These are phyloP conservation scores for Wickerhamomyces rabaulensis DNA, from an alignment of 805 yeast genomes.

Conservation along the genomic window DNA sequence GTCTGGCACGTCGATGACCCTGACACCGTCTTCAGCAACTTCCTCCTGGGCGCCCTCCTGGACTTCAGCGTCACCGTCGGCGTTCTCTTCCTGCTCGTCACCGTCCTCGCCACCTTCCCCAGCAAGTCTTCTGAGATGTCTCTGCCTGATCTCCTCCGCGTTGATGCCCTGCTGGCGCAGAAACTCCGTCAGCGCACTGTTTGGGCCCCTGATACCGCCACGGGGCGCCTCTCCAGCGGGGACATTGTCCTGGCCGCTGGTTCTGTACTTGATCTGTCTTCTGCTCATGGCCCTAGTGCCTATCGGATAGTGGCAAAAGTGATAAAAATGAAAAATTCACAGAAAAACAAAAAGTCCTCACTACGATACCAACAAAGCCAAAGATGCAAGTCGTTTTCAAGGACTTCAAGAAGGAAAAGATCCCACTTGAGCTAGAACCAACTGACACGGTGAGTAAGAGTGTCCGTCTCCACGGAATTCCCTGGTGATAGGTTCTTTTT, in stretches of 20 bases:
- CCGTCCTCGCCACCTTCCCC: constrained; percentile 12
- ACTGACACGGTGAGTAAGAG: constrained; percentile 51
- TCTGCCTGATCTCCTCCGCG: constrained; percentile 66
- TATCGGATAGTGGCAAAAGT: neutral
- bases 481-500: neutral
- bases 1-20: constrained; percentile 16
- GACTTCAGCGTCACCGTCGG: too few relatives aligned
- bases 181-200: constrained; percentile 87
- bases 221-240: constrained; percentile 6
- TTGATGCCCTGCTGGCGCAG: constrained; percentile 84
- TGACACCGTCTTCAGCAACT: constrained; percentile 17
- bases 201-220: constrained; percentile 46
- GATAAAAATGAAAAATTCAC: neutral
- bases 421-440: constrained; percentile 71
- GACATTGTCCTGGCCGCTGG: constrained; percentile 6
- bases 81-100: too few relatives aligned
- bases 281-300: constrained; percentile 17
- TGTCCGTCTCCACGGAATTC: neutral
- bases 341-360: neutral
- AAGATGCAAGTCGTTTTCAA: constrained; percentile 77
- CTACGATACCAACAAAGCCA: neutral
- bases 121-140: constrained; percentile 31
- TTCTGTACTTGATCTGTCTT: constrained; percentile 23
- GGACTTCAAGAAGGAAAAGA: constrained; percentile 88
- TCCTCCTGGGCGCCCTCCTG: too few relatives aligned